Percentiles rank a stretch among this genome's conserved stretches.
These are phyloP conservation scores for Plasmodium cynomolgi DNA, from an alignment of 169 alveolate genomes.

Conservation along the genomic window DNA sequence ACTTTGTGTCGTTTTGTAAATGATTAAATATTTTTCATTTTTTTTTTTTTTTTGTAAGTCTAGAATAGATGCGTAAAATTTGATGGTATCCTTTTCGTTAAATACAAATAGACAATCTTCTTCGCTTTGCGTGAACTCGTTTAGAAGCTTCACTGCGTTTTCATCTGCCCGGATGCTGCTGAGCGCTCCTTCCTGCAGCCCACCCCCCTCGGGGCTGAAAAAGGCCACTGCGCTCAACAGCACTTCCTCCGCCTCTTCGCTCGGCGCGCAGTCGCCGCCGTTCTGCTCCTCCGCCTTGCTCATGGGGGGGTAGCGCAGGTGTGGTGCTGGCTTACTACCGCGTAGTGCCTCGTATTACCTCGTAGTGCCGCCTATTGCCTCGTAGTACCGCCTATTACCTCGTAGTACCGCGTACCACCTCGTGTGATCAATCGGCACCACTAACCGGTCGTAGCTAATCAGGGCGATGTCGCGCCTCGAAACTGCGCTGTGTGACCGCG, in stretches of 20 bases:
- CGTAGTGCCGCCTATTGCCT: neutral
- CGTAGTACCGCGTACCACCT: neutral
- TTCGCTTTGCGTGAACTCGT: neutral
- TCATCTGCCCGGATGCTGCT: conserved; percentile 41
- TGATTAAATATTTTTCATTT: conserved; percentile 50
- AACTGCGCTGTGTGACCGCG: neutral
- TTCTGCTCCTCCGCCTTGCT: conserved; percentile 10
- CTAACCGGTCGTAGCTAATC: neutral
- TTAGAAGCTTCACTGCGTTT: conserved; percentile 5
- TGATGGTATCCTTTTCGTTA: conserved; percentile 42
- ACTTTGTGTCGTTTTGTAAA: conserved; percentile 39
- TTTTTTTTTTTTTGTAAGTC: conserved; percentile 38
- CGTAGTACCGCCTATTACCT: neutral
- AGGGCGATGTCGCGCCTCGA: neutral
- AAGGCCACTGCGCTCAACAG: conserved; percentile 8
- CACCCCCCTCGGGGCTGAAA: conserved; percentile 28
- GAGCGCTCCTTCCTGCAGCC: conserved; percentile 25
- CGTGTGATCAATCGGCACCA: neutral
- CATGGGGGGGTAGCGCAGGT: neutral
- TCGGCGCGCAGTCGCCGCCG: neutral
- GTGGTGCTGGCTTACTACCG: too few species aligned
- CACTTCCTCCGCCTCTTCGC: conserved; percentile 37
- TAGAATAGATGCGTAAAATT: conserved; percentile 29
- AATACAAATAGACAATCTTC: conserved; percentile 59
- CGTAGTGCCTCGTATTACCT: too few species aligned